These are phyloP conservation scores for Parietaria judaica DNA, from an alignment of 306 rosid genomes.

Conservation along the genomic window DNA sequence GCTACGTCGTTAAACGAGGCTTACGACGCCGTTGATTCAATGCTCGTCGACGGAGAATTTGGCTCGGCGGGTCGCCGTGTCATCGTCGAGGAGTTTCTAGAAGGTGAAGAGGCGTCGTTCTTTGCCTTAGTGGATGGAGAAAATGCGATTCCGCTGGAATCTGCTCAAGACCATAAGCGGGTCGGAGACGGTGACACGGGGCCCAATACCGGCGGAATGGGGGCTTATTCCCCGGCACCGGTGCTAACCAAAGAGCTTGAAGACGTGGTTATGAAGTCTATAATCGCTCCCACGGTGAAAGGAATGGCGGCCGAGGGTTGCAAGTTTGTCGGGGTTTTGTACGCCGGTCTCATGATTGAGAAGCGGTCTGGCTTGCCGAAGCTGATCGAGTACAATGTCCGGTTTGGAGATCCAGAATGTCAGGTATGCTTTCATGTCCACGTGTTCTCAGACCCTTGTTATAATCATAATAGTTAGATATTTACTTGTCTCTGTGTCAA, in stretches of 20 bases:
- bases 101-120: constrained; percentile 94
- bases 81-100: constrained; percentile 82
- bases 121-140: constrained; percentile 93
- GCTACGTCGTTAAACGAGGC: constrained; percentile 77
- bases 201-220: constrained; percentile 99
- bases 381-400: constrained; percentile 89
- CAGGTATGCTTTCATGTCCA: constrained; percentile 50
- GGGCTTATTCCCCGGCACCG: constrained; percentile 96
- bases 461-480: too few species aligned
- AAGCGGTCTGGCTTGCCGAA: constrained; percentile 88
- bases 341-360: constrained; percentile 96
- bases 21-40: constrained; percentile 81
- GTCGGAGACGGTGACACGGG: constrained; percentile 95
- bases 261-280: constrained; percentile 67
- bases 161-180: constrained; percentile 96
- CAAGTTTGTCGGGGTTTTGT: constrained; percentile 88
- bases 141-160: constrained; percentile 86
- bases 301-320: constrained; percentile 92
- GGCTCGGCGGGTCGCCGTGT: constrained; percentile 84
- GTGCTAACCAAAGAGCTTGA: constrained; percentile 75
- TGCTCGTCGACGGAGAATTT: constrained; percentile 78
- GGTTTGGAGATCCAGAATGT: constrained; percentile 99
- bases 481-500: neutral
- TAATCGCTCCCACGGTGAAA: constrained; percentile 80
- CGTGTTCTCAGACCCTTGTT: too few species aligned